A percentile compares a stretch with the other conserved stretches of the same genome.
These are phyloP conservation scores for Spergularia marina DNA, from an alignment of 148 eudicot genomes.

Conservation along the genomic window DNA sequence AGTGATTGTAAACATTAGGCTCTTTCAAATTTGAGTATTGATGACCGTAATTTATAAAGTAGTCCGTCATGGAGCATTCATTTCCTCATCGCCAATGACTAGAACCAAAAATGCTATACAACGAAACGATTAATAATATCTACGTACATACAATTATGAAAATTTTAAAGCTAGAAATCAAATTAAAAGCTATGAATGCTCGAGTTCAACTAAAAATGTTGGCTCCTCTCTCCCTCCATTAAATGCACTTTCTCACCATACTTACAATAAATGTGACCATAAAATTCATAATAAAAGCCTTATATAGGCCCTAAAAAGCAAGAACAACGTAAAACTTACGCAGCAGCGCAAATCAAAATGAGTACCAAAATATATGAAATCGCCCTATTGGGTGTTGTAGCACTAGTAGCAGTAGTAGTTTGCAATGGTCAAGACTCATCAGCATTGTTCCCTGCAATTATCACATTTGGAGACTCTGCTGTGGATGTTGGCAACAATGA, in stretches of 20 bases:
- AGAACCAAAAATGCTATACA: neutral
- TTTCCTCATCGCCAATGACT: neutral
- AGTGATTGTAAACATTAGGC: too few species aligned
- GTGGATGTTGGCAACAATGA: conserved; percentile 96
- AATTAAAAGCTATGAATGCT: conserved; percentile 16
- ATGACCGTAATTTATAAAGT: too few species aligned
- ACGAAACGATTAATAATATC: neutral
- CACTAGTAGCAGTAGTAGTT: conserved; percentile 16
- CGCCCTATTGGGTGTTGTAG: conserved; percentile 15
- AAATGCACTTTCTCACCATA: conserved; percentile 19
- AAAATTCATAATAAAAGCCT: neutral
- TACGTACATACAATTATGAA: neutral
- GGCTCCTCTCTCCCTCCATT: conserved; percentile 8
- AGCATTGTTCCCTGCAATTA: conserved; percentile 72
- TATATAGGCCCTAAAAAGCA: neutral
- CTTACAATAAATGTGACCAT: conserved; percentile 15
- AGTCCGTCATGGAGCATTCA: too few species aligned
- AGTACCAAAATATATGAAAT: conserved; percentile 17
- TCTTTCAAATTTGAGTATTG: too few species aligned
- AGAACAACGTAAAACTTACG: neutral
- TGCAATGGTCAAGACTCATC: conserved; percentile 44
- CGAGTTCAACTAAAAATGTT: conserved; percentile 8
- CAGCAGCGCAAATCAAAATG: conserved; percentile 12
- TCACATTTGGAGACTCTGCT: conserved; percentile 80
- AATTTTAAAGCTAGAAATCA: neutral